Base-by-base conservation (phyloP, 495 filamentous ascomycete species). In the Xylaria bambusicola region DNA sequence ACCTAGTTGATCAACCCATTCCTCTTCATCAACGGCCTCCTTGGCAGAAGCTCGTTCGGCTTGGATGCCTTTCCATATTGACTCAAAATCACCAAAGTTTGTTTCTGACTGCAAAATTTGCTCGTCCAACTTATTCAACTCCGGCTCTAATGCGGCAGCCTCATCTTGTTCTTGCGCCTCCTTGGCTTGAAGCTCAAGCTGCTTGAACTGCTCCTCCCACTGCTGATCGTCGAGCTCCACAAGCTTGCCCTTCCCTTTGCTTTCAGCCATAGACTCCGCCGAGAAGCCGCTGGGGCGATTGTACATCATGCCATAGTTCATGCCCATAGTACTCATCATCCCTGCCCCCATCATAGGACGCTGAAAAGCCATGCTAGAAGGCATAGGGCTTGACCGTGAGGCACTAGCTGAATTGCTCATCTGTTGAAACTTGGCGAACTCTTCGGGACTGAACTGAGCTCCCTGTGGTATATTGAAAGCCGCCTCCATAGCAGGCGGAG, bases 181-280 rank as follows among this genome's bases (percentile, higher is more conserved):
- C 47, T 83, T 79, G 20, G 85, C 87, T 48, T 86, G 82, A 42
- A 88, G 77, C 75, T 94, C 92, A 71, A 98, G 86, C 75, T 93
- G 84, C 44, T 88, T 86, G 69, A 99, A 99, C 69, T 98, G 92
- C 60, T 88, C 88, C 75, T 98, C 94, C 94, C 95, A 99, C 58
- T 94, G 87, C 64, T 86, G 81, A 59, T 98, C 92, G 67, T 97
- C 91, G 24, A 98, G 82, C 77, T 98, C 95, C 3, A 97, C 85
- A 76, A 98, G 87, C 73, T 97, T 97, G 33, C 92, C 93, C 74
- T 98, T 97, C 26, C 82, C 88, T 62, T 83, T 76, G 24, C 73
- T 70, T 52, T 78, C 71, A 9, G 66, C 60, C 29, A 62, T 56
- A 42, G 72, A 71, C 66, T 62, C 76, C 63, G 63, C 72, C 62